phyloP scores from a whole-genome alignment of 805 yeast genomes.

The Pichia thaimueangensis region DNA sequence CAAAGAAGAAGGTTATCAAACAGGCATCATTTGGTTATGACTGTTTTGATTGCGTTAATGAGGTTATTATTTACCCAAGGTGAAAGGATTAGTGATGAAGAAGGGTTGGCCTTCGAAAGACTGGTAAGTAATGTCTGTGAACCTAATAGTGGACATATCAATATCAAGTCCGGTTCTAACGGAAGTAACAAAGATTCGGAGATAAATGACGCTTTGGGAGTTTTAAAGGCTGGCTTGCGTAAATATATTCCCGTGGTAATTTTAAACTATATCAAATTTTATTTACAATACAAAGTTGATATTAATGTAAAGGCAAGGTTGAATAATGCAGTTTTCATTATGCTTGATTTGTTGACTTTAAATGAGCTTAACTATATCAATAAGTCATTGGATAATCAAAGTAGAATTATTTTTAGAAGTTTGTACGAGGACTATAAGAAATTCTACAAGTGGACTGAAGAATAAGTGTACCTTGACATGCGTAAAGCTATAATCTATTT shows the following conservation, averaged over 20 bases:
- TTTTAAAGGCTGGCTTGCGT: slow-evolving; percentile 55
- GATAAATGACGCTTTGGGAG: slow-evolving; percentile 48
- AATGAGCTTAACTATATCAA: slow-evolving; percentile 59
- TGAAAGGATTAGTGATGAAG: slow-evolving; percentile 15
- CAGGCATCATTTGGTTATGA: slow-evolving; percentile 63
- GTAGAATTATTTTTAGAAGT: slow-evolving; percentile 59
- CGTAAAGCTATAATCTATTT: too few species aligned
- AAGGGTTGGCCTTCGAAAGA: slow-evolving; percentile 50
- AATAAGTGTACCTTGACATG: slow-evolving; percentile 21
- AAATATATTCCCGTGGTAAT: slow-evolving; percentile 56
- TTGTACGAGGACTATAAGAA: slow-evolving; percentile 68
- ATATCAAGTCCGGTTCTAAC: slow-evolving; percentile 12
- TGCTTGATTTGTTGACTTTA: slow-evolving; percentile 64
- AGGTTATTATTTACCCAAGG: slow-evolving; percentile 33
- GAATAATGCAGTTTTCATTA: slow-evolving; percentile 48
- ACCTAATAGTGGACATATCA: slow-evolving; percentile 34
- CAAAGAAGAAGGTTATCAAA: slow-evolving; percentile 66
- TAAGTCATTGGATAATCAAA: slow-evolving; percentile 59
- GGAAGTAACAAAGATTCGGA: slow-evolving; percentile 19
- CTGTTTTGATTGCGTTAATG: slow-evolving; percentile 45
- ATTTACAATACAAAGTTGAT: slow-evolving; percentile 45
- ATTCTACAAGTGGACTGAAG: slow-evolving; percentile 77
- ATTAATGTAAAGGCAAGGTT: slow-evolving; percentile 42
- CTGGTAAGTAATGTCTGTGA: slow-evolving; percentile 66
- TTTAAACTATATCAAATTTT: slow-evolving; percentile 48